Evolutionary conservation across 2,329 filamentous ascomycete species (phyloP), one percentile per base, ranked within the genome.

Genomic region (Mycogone perniciosa): DNA sequence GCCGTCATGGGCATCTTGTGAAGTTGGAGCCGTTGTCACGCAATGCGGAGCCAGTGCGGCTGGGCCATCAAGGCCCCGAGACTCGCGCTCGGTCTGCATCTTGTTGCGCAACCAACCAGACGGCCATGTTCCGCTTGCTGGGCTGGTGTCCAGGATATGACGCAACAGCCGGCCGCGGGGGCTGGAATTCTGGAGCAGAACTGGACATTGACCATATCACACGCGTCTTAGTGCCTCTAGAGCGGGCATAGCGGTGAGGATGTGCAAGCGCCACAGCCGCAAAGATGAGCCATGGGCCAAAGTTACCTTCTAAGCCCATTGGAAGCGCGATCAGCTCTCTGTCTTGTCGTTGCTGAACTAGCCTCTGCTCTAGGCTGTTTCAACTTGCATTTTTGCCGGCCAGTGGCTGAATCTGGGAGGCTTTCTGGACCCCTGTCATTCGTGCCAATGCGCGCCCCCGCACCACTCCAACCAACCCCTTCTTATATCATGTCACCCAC

Each of bases 401-500:
- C 40, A 13, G 30, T 40, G 41, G 43, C 48, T 50, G 39, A 50
- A 50, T 50, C 45, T 41, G 42, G 42, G 35, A 20, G 41, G 29
- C 40, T 35, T 10, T 30, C 48, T 42, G 45, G 40, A 37, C 31
- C 42, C 48, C 48, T 42, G 39, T 50, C 45, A 41, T 33, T 10
- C 43, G 38, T 42, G 38, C 48, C 48, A 51, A 46, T 41, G 10
- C 46, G 33, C 20, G 39, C 41, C 52, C 52, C 52, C 52, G 52
- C 52, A 51, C 52, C 34, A 40, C 37, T 39, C 49, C 49, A 29
- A 37, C 48, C 48, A 51, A 46, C 52, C 52, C 48, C 51, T 50
- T 40, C 48, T 46, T 51, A 52, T 54, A 49, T 54, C 52, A 51
- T 48, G 52, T 54, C 52, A 54, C 52, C 51, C 42, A 34, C 47